Evolutionary conservation across 2,329 filamentous ascomycete genomes (phyloP).

Genomic region (Uncinocarpus reesii): DNA sequence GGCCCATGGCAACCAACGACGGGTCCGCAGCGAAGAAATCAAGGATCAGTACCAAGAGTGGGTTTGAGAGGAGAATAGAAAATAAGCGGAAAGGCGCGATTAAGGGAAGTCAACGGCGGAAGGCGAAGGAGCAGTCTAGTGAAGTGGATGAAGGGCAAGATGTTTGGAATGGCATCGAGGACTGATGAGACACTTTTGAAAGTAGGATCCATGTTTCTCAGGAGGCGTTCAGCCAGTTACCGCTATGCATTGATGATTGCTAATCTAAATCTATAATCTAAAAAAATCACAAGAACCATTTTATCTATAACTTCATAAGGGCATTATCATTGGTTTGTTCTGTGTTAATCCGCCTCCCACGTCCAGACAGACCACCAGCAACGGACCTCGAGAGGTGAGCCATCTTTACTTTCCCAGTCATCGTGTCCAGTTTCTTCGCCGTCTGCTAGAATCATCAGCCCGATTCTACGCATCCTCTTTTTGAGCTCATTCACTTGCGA

Average conservation of each 20-base stretch:
- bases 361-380: constrained; percentile 43
- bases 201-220: background rate
- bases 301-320: constrained; percentile 8
- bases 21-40: constrained; percentile 40
- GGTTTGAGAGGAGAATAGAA: constrained; percentile 39
- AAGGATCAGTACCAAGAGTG: constrained; percentile 59
- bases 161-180: constrained; percentile 33
- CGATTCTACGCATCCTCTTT: constrained; percentile 48
- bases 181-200: constrained; percentile 21
- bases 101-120: constrained; percentile 32
- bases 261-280: constrained; percentile 1
- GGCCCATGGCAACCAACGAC: constrained; percentile 34
- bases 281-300: background rate
- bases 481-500: constrained; percentile 55
- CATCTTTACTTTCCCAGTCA: constrained; percentile 38
- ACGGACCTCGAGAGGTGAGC: constrained; percentile 33
- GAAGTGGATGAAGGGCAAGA: constrained; percentile 22
- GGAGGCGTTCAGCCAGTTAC: background rate
- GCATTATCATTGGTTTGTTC: background rate
- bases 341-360: constrained; percentile 23
- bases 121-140: constrained; percentile 17
- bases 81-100: constrained; percentile 40
- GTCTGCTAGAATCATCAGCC: constrained; percentile 44
- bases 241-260: background rate
- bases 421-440: constrained; percentile 39